These are phyloP conservation scores for Tirmania nivea DNA, from an alignment of 495 filamentous ascomycete species.

Conservation along the genomic window DNA sequence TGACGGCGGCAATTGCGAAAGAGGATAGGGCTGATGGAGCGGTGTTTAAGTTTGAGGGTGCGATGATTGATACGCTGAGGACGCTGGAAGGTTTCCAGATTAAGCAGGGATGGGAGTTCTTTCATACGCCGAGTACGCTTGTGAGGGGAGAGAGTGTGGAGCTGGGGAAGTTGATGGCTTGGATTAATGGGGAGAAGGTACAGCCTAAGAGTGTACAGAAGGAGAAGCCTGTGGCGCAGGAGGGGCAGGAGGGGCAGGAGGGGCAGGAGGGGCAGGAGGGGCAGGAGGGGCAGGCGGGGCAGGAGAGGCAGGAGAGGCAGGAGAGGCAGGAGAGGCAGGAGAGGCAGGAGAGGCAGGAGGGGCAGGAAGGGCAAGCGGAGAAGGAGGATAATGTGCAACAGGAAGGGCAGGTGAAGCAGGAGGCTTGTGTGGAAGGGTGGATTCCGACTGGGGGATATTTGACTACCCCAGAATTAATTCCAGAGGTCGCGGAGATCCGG, in stretches of 20 bases:
- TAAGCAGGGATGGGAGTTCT: conserved; percentile 74
- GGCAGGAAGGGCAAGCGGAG: not conserved
- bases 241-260: too few species aligned
- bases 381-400: not conserved
- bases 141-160: conserved; percentile 53
- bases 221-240: conserved; percentile 32
- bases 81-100: conserved; percentile 72
- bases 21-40: conserved; percentile 34
- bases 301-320: not conserved
- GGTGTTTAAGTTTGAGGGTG: conserved; percentile 46
- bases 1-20: conserved; percentile 26
- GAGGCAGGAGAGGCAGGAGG: not conserved
- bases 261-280: not conserved
- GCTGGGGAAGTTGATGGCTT: conserved; percentile 38
- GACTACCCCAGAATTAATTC: not conserved
- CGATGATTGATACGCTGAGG: conserved; percentile 48
- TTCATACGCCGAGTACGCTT: conserved; percentile 54
- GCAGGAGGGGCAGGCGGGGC: not conserved
- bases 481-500: not conserved
- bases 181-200: conserved; percentile 20
- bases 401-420: not conserved
- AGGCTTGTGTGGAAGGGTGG: not conserved
- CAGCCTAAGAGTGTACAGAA: conserved; percentile 28
- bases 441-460: too few species aligned
- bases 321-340: not conserved